These are phyloP conservation scores for Neonectria hederae DNA, from an alignment of 2,329 filamentous ascomycete species.

Conservation along the genomic window DNA sequence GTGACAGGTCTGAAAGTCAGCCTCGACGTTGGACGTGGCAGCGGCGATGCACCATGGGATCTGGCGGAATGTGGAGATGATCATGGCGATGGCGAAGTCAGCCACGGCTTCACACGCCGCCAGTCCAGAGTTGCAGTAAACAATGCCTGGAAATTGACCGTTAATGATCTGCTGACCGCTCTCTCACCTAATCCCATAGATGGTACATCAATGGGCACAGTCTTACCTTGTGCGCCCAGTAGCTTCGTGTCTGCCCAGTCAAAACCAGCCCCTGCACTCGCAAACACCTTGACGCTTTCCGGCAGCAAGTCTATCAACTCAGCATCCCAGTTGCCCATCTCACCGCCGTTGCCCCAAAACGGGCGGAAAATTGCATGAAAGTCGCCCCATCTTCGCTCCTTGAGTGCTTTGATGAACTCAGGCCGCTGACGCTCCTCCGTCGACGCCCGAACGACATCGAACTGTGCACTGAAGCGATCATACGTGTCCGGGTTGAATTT, in stretches of 20 bases:
- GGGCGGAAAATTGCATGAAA: conserved; percentile 67
- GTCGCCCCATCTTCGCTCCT: conserved; percentile 63
- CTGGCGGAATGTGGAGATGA: conserved; percentile 75
- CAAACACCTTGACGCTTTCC: conserved; percentile 66
- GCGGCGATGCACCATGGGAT: conserved; percentile 71
- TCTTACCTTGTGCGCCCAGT: conserved; percentile 66
- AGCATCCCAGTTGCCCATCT: conserved; percentile 72
- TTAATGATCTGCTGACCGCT: conserved; percentile 2
- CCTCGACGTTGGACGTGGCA: conserved; percentile 53
- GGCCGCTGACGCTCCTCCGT: conserved; percentile 59
- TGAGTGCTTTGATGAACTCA: conserved; percentile 60
- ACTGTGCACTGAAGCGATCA: conserved; percentile 53
- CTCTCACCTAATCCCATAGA: background rate
- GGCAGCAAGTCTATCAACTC: conserved; percentile 68
- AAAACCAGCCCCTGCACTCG: conserved; percentile 71
- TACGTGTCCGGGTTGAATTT: conserved; percentile 61
- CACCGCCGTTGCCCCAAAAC: conserved; percentile 70
- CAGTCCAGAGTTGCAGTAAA: conserved; percentile 78
- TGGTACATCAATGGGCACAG: background rate
- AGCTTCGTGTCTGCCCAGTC: conserved; percentile 72
- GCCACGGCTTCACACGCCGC: conserved; percentile 78
- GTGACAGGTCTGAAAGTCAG: conserved; percentile 67
- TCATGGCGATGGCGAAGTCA: conserved; percentile 74
- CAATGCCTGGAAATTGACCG: conserved; percentile 56
- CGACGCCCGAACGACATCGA: conserved; percentile 62